Conservation (phyloP, 371 early-diverging fungal species). For the Mucor lusitanicus region DNA sequence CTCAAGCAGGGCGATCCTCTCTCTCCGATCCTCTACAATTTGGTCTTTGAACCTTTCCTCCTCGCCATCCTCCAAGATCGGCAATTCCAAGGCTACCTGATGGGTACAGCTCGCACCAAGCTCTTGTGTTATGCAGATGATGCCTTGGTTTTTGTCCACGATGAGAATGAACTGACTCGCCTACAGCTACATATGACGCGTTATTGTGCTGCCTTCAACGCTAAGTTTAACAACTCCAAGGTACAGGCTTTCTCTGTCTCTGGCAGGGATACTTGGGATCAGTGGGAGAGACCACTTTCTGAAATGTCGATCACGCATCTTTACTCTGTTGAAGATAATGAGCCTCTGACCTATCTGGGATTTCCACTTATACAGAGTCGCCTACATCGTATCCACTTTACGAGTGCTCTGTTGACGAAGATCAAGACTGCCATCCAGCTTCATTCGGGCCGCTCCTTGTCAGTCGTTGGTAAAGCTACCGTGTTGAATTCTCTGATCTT, state of each 20-base stretch:
- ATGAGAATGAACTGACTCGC: no score
- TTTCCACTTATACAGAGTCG: no score
- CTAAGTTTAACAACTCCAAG: constrained; percentile 10
- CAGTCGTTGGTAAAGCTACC: neutral
- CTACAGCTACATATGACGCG: no score
- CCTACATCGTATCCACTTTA: neutral
- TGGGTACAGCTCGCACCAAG: neutral
- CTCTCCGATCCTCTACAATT: constrained; percentile 16
- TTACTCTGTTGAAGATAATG: neutral
- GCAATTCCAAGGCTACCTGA: no score
- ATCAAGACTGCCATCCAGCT: neutral
- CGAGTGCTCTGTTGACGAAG: neutral
- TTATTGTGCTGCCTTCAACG: constrained; percentile 1
- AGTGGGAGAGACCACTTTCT: no score
- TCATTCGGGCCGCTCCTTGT: neutral
- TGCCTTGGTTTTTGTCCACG: neutral
- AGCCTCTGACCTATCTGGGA: neutral
- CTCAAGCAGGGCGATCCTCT: constrained; percentile 23
- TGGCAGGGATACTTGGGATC: no score
- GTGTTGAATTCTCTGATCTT: no score
- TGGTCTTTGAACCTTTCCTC: constrained; percentile 12
- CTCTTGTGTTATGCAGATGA: constrained; percentile 9
- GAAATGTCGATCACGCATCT: no score
- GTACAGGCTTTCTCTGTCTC: neutral
- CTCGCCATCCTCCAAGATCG: neutral